phyloP scores from a whole-genome alignment of 2,329 filamentous ascomycete genomes.

The Arthrobotrys sphaeroides region DNA sequence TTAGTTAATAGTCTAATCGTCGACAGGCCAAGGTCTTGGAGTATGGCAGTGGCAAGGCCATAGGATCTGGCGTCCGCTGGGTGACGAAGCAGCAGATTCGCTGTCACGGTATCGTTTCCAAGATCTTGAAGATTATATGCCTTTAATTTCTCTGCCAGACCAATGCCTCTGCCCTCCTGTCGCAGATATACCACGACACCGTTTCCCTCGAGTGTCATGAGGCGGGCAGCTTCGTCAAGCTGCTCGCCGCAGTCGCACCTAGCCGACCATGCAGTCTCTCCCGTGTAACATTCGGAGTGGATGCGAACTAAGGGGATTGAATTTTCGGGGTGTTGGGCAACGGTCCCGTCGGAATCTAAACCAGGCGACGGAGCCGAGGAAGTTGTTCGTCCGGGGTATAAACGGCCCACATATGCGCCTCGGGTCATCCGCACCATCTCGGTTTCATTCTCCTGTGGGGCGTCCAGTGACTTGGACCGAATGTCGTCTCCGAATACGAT shows the following conservation, averaged over 20 bases:
- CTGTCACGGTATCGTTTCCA: slow-evolving; percentile 96
- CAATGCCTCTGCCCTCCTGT: slow-evolving; percentile 95
- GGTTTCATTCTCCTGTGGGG: slow-evolving; percentile 77
- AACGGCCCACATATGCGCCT: slow-evolving; percentile 86
- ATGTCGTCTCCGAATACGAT: slow-evolving; percentile 95
- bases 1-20: slow-evolving; percentile 90
- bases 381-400: slow-evolving; percentile 84
- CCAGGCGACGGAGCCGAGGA: slow-evolving; percentile 21
- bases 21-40: slow-evolving; percentile 81
- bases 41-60: slow-evolving; percentile 93
- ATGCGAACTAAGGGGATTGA: slow-evolving; percentile 83
- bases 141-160: slow-evolving; percentile 93
- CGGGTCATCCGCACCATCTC: slow-evolving; percentile 92
- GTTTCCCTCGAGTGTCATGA: slow-evolving; percentile 79
- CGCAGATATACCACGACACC: slow-evolving; percentile 95
- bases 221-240: slow-evolving; percentile 89
- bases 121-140: slow-evolving; percentile 98
- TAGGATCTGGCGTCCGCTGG: slow-evolving; percentile 95
- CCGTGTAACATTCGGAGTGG: slow-evolving; percentile 97
- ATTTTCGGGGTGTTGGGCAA: slow-evolving; percentile 1
- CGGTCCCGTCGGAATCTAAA: slow-evolving; percentile 1
- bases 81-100: slow-evolving; percentile 87
- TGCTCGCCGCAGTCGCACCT: slow-evolving; percentile 98
- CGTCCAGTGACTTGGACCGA: slow-evolving; percentile 76
- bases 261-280: slow-evolving; percentile 97